Base-by-base conservation (phyloP, 768 basidiomycete genomes). In the Sarcomyxa edulis region DNA sequence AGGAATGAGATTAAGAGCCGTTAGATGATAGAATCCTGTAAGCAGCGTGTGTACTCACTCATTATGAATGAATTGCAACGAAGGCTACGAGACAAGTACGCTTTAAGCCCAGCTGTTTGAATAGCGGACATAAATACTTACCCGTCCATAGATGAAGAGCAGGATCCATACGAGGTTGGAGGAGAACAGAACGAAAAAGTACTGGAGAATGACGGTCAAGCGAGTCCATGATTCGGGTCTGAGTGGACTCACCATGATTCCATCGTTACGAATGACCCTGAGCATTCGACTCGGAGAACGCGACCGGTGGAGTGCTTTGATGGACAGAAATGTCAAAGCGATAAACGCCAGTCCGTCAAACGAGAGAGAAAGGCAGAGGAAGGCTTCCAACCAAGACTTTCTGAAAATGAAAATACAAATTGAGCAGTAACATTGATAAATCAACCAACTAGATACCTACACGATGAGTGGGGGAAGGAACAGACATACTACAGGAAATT, bases 161-260 rank as follows among this genome's bases (percentile, higher is more conserved):
- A 49, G 40, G n/a, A 49, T 40, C 50, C 50, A 52, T 3, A 47
- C 37, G 20, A 49, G 42, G 26, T 51, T 51, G 7, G 48, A 49
- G 1, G 50, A 49, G 15, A 52, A 52, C 6, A 52, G 41, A 12
- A 49, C 46, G 7, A 49, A 45, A 33, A 52, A 52, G 19, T 49
- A 52, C n/a, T n/a, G n/a, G n/a, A n/a, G n/a, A n/a, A n/a, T n/a
- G n/a, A n/a, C n/a, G n/a, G n/a, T n/a, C n/a, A n/a, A n/a, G n/a
- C n/a, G n/a, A n/a, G n/a, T n/a, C n/a, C n/a, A n/a, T n/a, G n/a
- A n/a, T n/a, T n/a, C n/a, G n/a, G n/a, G n/a, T n/a, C n/a, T n/a
- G n/a, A n/a, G n/a, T n/a, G n/a, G n/a, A n/a, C n/a, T n/a, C n/a
- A n/a, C n/a, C 7, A 52, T 11, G 5, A 47, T 24, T 1, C 50